phyloP scores from a whole-genome alignment of 73 alveolate genomes.

The Paramecium pentaurelia region DNA sequence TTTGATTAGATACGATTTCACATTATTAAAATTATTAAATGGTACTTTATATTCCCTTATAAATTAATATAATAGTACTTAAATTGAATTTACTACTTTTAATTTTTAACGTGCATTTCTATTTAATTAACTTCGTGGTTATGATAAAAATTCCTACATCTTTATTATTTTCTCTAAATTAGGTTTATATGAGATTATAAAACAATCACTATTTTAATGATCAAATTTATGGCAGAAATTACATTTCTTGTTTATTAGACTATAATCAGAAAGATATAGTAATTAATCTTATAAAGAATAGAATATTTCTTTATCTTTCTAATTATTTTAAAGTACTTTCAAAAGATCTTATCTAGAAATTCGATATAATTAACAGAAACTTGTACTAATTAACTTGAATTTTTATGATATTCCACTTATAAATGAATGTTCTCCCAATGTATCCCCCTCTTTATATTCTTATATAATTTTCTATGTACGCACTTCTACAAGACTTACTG shows the following conservation, averaged over 20 bases:
- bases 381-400: background rate
- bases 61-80: background rate
- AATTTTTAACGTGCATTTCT: background rate
- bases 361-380: background rate
- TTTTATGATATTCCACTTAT: background rate
- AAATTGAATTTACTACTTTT: background rate
- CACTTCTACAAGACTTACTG: background rate
- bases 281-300: slow-evolving; percentile 8
- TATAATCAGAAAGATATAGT: background rate
- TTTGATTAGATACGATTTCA: background rate
- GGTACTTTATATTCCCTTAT: background rate
- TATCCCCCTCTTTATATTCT: background rate
- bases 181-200: background rate
- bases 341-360: background rate
- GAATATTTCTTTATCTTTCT: background rate
- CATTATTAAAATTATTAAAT: background rate
- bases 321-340: background rate
- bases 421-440: background rate
- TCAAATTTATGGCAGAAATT: background rate
- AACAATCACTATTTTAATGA: background rate
- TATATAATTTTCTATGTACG: background rate
- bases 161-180: background rate
- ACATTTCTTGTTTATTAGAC: background rate
- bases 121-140: background rate
- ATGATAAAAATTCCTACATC: background rate